phyloP scores from a whole-genome alignment of 2,329 filamentous ascomycete species.

The Emergomyces orientalis region DNA sequence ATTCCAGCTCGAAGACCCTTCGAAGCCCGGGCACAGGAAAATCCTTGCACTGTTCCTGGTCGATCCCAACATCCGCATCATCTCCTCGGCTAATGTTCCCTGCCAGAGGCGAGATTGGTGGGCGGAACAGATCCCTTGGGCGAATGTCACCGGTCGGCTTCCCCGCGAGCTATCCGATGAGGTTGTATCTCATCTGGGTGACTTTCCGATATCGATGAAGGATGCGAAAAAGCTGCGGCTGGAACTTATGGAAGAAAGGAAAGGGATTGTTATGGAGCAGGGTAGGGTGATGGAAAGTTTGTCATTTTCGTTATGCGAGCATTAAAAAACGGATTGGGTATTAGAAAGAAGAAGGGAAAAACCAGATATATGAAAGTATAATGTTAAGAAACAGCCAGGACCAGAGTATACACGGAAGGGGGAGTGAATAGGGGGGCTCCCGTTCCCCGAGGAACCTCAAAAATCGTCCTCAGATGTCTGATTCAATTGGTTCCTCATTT shows the following conservation, averaged over 20 bases:
- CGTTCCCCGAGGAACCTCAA: too few species aligned
- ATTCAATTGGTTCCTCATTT: too few species aligned
- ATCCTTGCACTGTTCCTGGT: slow-evolving; percentile 17
- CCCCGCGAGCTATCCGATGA: slow-evolving; percentile 10
- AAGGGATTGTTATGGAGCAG: slow-evolving; percentile 3
- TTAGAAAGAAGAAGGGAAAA: not conserved
- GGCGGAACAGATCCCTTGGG: slow-evolving; percentile 7
- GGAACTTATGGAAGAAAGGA: slow-evolving; percentile 16
- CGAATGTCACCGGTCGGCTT: not conserved
- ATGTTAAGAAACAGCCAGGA: too few species aligned
- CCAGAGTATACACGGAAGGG: too few species aligned
- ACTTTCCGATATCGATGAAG: slow-evolving; percentile 11
- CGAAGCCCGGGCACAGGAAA: slow-evolving; percentile 15
- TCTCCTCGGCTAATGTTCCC: slow-evolving; percentile 15
- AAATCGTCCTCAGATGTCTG: too few species aligned
- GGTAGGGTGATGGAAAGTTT: not conserved
- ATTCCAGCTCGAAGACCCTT: slow-evolving; percentile 12
- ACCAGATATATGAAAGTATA: not conserved
- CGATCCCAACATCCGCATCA: slow-evolving; percentile 14
- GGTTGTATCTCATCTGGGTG: slow-evolving; percentile 6
- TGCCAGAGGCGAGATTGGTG: slow-evolving; percentile 15
- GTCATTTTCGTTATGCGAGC: slow-evolving; percentile 14
- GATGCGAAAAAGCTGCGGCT: slow-evolving; percentile 13
- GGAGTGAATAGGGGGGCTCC: too few species aligned
- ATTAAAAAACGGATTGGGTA: slow-evolving; percentile 3